Evolutionary conservation across 164 flowering plant genomes (phyloP).

Genomic region (Macadamia tetraphylla): DNA sequence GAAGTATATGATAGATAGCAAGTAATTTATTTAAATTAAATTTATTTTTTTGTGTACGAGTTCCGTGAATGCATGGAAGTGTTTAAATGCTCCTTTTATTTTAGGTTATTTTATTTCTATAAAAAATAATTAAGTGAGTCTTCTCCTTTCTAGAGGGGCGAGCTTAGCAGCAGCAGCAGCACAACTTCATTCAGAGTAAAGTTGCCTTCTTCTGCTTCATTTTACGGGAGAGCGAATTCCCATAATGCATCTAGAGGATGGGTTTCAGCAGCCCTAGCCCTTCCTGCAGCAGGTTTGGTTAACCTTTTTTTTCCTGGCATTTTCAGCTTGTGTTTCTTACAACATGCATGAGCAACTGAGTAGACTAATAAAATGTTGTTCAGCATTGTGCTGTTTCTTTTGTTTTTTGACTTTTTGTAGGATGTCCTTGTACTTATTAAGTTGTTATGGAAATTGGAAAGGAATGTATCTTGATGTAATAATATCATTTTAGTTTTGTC

Average conservation of each 20-base stretch:
- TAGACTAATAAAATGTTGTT: no score
- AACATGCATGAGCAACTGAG: no score
- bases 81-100: no score
- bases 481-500: no score
- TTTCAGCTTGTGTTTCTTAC: neutral
- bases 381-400: neutral
- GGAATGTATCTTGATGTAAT: no score
- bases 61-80: no score
- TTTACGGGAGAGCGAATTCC: constrained; percentile 34
- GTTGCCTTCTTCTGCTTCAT: constrained; percentile 41
- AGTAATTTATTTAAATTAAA: no score
- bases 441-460: no score
- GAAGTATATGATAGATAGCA: no score
- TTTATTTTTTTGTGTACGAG: no score
- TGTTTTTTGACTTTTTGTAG: neutral
- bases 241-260: constrained; percentile 49
- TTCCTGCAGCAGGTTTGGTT: constrained; percentile 83
- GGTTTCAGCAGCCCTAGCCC: constrained; percentile 64
- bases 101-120: no score
- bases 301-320: neutral
- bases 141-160: constrained; percentile 52
- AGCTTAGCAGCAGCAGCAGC: constrained; percentile 64
- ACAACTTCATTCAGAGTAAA: constrained; percentile 46
- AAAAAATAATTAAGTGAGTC: neutral
- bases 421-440: no score